Base-by-base conservation (phyloP, 2,329 filamentous ascomycete genomes). In the Beauveria sp. region DNA sequence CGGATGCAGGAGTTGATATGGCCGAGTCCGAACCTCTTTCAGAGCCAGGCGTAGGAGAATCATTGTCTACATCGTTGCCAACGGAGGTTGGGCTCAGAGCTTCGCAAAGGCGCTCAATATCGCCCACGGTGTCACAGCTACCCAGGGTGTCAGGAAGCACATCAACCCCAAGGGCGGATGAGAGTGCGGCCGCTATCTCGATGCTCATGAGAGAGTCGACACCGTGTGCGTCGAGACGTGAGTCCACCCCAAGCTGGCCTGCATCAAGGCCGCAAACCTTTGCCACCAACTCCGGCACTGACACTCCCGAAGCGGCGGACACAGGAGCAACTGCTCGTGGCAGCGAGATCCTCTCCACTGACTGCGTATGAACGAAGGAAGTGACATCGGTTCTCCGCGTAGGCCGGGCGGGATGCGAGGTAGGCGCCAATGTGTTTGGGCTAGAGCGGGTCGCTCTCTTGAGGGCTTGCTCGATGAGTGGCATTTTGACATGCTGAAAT, bases 161-260 rank as follows among this genome's bases (percentile, higher is more conserved):
- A 16, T 66, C 58, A 20, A 70, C 53, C 16, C 66, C 67, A 28
- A 70, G 67, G 16, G 63, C 62, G 24, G 67, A 62, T 26, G 47
- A 57, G 0, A 70, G 46, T 38, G 65, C 67, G 6, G 65, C 51
- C 3, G 38, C 50, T 4, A 70, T 62, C 59, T 70, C 68, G 42
- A 70, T 70, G 1, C 66, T 65, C 34, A 69, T 58, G 1, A 70
- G 63, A 0, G 69, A 70, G 59, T 70, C 69, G 5, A 70, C 65
- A 7, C 69, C 69, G 1, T 69, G 62, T 10, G 63, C 58, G 6
- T 46, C 63, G 7, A 70, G 46, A 2, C 51, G 42, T 12, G 57
- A 56, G 18, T 58, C 49, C 20, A 64, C 61, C 1, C 60, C 51
- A 5, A 38, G 50, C n/a, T 66, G 64, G 3, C 66, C 64, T 16